Percentiles rank a stretch among this genome's conserved stretches.
Conservation (phyloP, 2,329 filamentous ascomycete species). For the Didymella arachidicola region DNA sequence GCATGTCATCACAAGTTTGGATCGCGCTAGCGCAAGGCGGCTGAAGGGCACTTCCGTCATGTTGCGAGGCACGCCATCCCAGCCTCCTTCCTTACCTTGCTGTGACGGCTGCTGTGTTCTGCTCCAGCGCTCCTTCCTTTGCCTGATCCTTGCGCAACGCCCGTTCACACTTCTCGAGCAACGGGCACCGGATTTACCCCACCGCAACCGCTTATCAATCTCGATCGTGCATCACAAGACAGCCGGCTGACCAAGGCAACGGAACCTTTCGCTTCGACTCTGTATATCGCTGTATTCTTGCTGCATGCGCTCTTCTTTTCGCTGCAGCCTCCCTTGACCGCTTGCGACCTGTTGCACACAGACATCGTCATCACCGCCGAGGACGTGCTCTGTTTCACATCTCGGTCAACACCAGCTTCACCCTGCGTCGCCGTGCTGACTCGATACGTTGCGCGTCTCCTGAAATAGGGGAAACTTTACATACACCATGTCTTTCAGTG, state of each 20-base stretch:
- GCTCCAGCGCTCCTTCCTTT: constrained; percentile 10
- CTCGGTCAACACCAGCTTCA: constrained; percentile 24
- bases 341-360: constrained; percentile 32
- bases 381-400: constrained; percentile 46
- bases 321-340: constrained; percentile 23
- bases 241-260: constrained; percentile 17
- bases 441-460: constrained; percentile 35
- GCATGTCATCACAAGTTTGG: constrained; percentile 24
- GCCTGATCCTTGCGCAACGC: constrained; percentile 24
- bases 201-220: constrained; percentile 22
- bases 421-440: constrained; percentile 21
- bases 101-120: constrained; percentile 24
- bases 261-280: constrained; percentile 32
- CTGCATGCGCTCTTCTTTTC: constrained; percentile 23
- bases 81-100: constrained; percentile 20
- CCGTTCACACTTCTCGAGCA: constrained; percentile 10
- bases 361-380: constrained; percentile 28
- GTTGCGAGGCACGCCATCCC: constrained; percentile 31
- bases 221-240: constrained; percentile 11
- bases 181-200: constrained; percentile 11
- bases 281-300: constrained; percentile 27
- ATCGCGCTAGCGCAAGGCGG: constrained; percentile 12
- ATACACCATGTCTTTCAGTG: constrained; percentile 43
- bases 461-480: constrained; percentile 8
- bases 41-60: constrained; percentile 25